Evolutionary conservation across 2,329 filamentous ascomycete genomes (phyloP).

Genomic region (Hymenoscyphus salicellus): DNA sequence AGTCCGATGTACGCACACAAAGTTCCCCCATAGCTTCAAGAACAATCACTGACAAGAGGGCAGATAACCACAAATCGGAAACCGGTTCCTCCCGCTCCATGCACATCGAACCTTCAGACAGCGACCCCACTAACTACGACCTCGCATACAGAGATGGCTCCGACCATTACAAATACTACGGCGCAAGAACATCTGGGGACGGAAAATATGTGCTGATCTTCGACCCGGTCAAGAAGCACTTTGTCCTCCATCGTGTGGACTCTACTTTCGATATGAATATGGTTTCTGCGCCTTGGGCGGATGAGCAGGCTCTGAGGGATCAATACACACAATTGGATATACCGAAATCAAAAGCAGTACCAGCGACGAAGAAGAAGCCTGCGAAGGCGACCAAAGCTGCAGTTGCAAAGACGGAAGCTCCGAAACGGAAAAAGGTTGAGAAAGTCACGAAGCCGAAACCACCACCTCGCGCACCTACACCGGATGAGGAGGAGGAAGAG

Average conservation of each 20-base stretch:
- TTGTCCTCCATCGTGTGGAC: constrained; percentile 77
- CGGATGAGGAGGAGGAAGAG: constrained; percentile 39
- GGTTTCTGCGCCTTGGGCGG: constrained; percentile 64
- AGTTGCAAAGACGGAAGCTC: constrained; percentile 32
- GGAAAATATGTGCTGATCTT: constrained; percentile 69
- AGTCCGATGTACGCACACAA: constrained; percentile 51
- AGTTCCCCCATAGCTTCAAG: not conserved
- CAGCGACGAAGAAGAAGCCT: constrained; percentile 24
- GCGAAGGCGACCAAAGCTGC: constrained; percentile 28
- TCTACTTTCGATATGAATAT: constrained; percentile 88
- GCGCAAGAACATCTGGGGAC: constrained; percentile 54
- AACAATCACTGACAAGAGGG: not conserved
- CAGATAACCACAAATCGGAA: constrained; percentile 62
- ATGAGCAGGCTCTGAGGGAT: constrained; percentile 60
- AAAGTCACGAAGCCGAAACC: constrained; percentile 37
- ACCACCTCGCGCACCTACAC: constrained; percentile 31
- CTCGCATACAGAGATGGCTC: constrained; percentile 53
- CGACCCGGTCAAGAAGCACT: constrained; percentile 69
- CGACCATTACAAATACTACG: constrained; percentile 59
- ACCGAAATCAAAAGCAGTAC: constrained; percentile 15
- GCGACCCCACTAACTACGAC: constrained; percentile 42
- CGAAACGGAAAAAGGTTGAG: constrained; percentile 32
- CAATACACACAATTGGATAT: constrained; percentile 62
- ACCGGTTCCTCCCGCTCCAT: constrained; percentile 47
- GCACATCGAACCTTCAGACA: constrained; percentile 48